Evolutionary conservation across 768 basidiomycete genomes (phyloP).

Genomic region (Trametes sanguinea): DNA sequence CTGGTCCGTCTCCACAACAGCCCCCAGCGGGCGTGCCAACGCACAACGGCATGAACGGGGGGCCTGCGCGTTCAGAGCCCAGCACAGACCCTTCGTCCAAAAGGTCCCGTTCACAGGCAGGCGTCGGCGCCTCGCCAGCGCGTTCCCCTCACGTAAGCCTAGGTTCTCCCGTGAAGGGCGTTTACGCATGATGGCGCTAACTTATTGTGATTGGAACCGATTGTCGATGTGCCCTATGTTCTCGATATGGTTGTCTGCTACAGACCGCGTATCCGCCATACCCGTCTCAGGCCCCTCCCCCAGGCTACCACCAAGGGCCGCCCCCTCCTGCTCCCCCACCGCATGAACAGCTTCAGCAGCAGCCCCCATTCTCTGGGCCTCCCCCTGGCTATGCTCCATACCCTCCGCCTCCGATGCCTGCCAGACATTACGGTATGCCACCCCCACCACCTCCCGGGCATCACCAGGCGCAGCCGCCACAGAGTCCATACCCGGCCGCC

Average conservation of each 20-base stretch:
- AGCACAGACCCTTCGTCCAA: constrained; percentile 18
- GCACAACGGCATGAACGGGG: constrained; percentile 25
- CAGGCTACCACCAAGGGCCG: constrained; percentile 39
- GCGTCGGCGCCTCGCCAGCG: constrained; percentile 46
- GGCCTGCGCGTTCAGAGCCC: constrained; percentile 27
- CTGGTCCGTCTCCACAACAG: constrained; percentile 40
- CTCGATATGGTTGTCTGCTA: constrained; percentile 13
- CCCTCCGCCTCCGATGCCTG: constrained; percentile 31
- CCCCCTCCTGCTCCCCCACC: constrained; percentile 36
- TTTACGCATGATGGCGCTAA: constrained; percentile 24
- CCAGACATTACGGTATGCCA: constrained; percentile 23
- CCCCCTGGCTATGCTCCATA: constrained; percentile 26
- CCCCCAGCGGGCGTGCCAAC: constrained; percentile 19
- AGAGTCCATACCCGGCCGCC: constrained; percentile 23
- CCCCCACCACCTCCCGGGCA: constrained; percentile 28
- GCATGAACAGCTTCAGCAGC: constrained; percentile 46
- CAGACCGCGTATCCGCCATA: constrained; percentile 45
- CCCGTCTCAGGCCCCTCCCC: constrained; percentile 42
- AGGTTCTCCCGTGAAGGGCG: constrained; percentile 24
- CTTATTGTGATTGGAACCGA: constrained; percentile 20
- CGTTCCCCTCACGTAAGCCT: constrained; percentile 54
- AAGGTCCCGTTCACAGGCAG: constrained; percentile 23
- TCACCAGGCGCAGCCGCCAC: constrained; percentile 19
- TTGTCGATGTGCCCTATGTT: constrained; percentile 17
- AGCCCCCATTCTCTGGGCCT: constrained; percentile 37